Conservation (phyloP, 75 land plant species). For the Selaginella moellendorffii region DNA sequence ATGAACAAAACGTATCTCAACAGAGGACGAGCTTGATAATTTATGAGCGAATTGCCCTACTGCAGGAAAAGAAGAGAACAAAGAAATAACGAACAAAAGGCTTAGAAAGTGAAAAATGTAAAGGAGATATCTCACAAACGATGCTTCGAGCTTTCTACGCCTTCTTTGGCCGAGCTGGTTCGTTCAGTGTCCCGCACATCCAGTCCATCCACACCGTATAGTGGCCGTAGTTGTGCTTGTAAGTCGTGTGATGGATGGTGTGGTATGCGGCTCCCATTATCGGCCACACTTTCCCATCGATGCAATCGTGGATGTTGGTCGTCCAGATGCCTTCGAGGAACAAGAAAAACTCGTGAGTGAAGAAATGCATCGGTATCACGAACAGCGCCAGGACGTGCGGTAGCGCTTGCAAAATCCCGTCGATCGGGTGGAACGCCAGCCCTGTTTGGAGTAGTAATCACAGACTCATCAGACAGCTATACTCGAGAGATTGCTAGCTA, state of each 20-base stretch:
- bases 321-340: conserved; percentile 85
- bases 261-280: conserved; percentile 94
- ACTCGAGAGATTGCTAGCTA: too few relatives aligned
- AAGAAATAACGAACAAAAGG: too few relatives aligned
- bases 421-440: conserved; percentile 87
- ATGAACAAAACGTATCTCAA: too few relatives aligned
- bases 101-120: too few relatives aligned
- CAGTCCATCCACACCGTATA: conserved; percentile 83
- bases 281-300: conserved; percentile 78
- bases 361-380: conserved; percentile 60
- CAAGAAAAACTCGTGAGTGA: conserved; percentile 48
- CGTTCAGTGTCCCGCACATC: conserved; percentile 66
- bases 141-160: too few relatives aligned
- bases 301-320: conserved; percentile 91
- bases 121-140: too few relatives aligned
- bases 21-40: too few relatives aligned
- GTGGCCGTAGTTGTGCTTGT: conserved; percentile 84
- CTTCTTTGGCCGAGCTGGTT: background rate
- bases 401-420: conserved; percentile 78
- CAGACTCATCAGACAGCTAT: background rate
- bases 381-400: conserved; percentile 79
- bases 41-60: too few relatives aligned
- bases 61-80: too few relatives aligned
- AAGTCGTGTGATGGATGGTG: conserved; percentile 90
- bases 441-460: conserved; percentile 33